Evolutionary conservation across 768 basidiomycete genomes (phyloP), one percentile per base, ranked within the genome.

Genomic region (Serpula lacrymans): DNA sequence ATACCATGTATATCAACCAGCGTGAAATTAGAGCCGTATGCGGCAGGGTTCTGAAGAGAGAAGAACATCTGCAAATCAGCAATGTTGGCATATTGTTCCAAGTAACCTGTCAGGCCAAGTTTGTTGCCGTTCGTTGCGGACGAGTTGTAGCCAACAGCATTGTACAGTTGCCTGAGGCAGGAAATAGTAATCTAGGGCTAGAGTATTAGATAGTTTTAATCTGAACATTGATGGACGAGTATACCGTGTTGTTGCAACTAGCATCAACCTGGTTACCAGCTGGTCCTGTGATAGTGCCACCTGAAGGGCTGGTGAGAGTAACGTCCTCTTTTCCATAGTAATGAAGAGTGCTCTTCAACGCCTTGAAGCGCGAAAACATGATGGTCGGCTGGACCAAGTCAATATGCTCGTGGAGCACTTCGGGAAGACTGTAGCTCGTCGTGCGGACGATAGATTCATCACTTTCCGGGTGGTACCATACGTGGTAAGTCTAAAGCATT

Each of bases 351-450:
- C 69, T 68, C 42, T 50, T 67, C 39, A 74, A 60, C 6, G 60
- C 59, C 46, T 68, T 74, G 44, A 65, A 59, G 42, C 71, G 71
- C 30, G 70, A 64, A 50, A 87, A 88, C 57, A 77, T 71, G 2
- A 83, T 87, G 2, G 85, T 87, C 0, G 85, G 85, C 45, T 86
- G 82, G 21, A 88, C 65, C 22, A 86, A 58, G 26, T 85, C 82
- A 41, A 87, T 56, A 51, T 86, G 82, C 3, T 65, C 61, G 49
- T 80, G 71, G 33, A 87, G 58, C 41, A 72, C 45, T 33, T 68
- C 67, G 0, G 85, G 85, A 13, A 88, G 71, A 50, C 77, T 80
- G 63, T 85, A 88, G 43, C 65, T 67, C 3, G 77, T 80, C n/a
- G 86, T 82, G 39, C 86, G 75, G 44, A 85, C 63, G 25, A 84